A percentile compares a stretch with the other conserved stretches of the same genome.
Conservation (phyloP, 352 stramenopile species). For the Plasmopara muralis region DNA sequence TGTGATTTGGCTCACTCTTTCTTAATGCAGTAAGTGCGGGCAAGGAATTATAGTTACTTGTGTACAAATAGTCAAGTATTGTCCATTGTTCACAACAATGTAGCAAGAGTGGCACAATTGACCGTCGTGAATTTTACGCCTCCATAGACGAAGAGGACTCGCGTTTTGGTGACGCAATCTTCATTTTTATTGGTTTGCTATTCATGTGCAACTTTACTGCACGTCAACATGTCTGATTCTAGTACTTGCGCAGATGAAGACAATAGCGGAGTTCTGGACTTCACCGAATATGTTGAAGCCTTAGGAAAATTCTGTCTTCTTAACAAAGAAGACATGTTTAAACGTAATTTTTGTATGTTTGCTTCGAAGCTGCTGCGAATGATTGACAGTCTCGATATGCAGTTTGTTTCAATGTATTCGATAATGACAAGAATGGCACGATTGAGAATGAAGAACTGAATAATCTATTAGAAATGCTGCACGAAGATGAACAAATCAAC, state of each 20-base stretch:
- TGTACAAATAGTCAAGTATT: conserved; percentile 1
- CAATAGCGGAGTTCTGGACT: conserved; percentile 62
- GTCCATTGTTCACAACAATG: not conserved
- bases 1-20: not conserved
- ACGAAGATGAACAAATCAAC: conserved; percentile 53
- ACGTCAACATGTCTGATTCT: not conserved
- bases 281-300: conserved; percentile 71
- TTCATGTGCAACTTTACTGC: not conserved
- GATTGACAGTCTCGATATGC: not conserved
- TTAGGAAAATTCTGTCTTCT: conserved; percentile 71
- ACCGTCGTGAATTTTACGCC: conserved; percentile 61
- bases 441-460: conserved; percentile 63
- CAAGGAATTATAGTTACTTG: not conserved
- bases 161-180: conserved; percentile 67
- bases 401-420: conserved; percentile 79
- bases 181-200: conserved; percentile 48
- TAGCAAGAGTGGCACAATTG: conserved; percentile 66
- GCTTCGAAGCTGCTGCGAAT: not conserved
- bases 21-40: not conserved
- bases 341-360: conserved; percentile 28
- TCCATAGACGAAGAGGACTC: conserved; percentile 63
- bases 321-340: conserved; percentile 68
- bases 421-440: conserved; percentile 61
- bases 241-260: conserved; percentile 38
- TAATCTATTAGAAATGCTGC: conserved; percentile 58